phyloP scores from a whole-genome alignment of 2,329 filamentous ascomycete genomes.

The Penicillium decumbens region DNA sequence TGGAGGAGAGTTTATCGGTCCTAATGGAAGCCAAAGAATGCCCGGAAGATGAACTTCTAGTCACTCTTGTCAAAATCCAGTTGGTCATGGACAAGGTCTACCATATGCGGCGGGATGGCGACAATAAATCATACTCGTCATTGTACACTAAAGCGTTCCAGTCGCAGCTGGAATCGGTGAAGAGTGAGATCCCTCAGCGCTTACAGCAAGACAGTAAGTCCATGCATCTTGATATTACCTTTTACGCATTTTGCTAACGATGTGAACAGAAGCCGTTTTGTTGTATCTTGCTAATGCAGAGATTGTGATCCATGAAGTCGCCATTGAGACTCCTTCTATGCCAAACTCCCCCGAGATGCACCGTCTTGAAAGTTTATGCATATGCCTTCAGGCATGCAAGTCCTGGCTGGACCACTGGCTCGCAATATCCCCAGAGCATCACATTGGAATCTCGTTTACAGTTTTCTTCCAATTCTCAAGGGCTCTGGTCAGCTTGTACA shows the following conservation, averaged over 20 bases:
- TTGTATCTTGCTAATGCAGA: constrained; percentile 18
- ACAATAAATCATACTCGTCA: constrained; percentile 4
- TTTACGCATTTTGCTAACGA: constrained; percentile 3
- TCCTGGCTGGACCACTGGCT: constrained; percentile 21
- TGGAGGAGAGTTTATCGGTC: constrained; percentile 54
- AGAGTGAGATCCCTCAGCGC: constrained; percentile 16
- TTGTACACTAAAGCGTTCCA: constrained; percentile 22
- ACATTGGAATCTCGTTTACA: constrained; percentile 17
- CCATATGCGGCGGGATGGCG: constrained; percentile 16
- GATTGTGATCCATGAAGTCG: constrained; percentile 21
- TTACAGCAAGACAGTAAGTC: constrained; percentile 21
- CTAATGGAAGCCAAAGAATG: constrained; percentile 47
- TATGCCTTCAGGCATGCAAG: constrained; percentile 21
- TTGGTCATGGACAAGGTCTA: constrained; percentile 20
- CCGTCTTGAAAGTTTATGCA: constrained; percentile 21
- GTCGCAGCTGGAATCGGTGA: constrained; percentile 19
- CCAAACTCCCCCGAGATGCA: constrained; percentile 21
- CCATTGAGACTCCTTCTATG: constrained; percentile 12
- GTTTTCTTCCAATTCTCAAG: constrained; percentile 25
- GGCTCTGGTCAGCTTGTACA: constrained; percentile 20
- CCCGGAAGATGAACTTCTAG: constrained; percentile 49
- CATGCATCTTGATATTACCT: not conserved
- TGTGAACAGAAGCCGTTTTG: constrained; percentile 6
- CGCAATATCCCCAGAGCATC: constrained; percentile 8
- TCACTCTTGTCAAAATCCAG: constrained; percentile 23